Base-by-base conservation (phyloP, 2,329 filamentous ascomycete species). In the Pseudocercospora cruenta region DNA sequence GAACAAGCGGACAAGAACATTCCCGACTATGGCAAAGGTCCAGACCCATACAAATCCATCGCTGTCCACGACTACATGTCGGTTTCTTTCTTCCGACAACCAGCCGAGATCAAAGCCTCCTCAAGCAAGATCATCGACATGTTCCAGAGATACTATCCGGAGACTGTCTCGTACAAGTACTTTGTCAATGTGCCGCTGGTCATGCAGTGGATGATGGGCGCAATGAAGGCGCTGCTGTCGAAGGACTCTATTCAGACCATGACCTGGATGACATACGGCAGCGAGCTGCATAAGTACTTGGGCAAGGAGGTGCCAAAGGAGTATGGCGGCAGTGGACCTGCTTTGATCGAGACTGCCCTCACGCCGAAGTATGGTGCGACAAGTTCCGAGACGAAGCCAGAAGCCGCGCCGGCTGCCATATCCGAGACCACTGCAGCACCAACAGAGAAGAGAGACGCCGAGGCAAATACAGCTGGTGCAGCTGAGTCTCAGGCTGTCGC, bases 51-150 rank as follows among this genome's bases (percentile, higher is more conserved):
- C 82, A 92, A 94, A 80, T 93, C 96, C 83, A 86, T 92, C 74
- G 94, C 97, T 80, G 89, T 97, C 28, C 94, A 98, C 81, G 94
- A 98, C 83, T 97, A 97, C 84, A 87, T 91, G 73, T 90, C 88
- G 69, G 89, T 96, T 77, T 92, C 89, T 75, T 97, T 97, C 84
- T 84, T 97, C 72, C 89, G 92, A 67, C 89, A 92, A 82, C 90
- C 94, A 64, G 86, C 91, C 0, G 83, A 86, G 64, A 89, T 95
- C 79, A 93, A 91, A 79, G 85, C 88, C 3, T 91, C 92, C 16
- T 91, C 88, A 70, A 89, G 88, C 75, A 88, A 94, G 81, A 94
- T 92, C 54, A 96, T 97, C 78, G 86, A 91, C 68, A 85, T 91
- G 60, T 93, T 97, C 78, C 87, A 89, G 57, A 89, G 88, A 71